Percentiles rank a stretch among this genome's conserved stretches.
Evolutionary conservation across 495 filamentous ascomycete genomes (phyloP).

Genomic region (Aspergillus cristatus): DNA sequence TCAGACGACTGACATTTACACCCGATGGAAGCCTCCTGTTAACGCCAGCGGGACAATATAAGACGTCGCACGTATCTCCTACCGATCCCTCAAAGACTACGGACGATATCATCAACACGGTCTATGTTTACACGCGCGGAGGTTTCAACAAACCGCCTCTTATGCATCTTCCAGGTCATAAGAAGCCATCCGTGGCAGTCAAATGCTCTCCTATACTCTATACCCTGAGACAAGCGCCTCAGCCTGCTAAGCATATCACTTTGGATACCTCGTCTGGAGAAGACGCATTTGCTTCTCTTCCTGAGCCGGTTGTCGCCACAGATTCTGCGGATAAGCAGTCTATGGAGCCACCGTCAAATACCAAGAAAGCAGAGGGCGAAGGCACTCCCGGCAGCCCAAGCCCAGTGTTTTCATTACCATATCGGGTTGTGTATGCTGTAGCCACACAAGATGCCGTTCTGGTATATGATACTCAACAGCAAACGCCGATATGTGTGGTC

Average conservation of each 20-base stretch:
- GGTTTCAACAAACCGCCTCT: conserved; percentile 96
- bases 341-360: conserved; percentile 76
- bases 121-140: conserved; percentile 94
- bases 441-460: conserved; percentile 95
- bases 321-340: conserved; percentile 45
- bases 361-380: conserved; percentile 46
- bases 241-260: conserved; percentile 76
- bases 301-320: conserved; percentile 66
- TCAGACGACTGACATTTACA: conserved; percentile 86
- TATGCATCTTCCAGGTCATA: conserved; percentile 94
- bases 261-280: conserved; percentile 87
- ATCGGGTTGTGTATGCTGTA: conserved; percentile 93
- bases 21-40: conserved; percentile 93
- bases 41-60: conserved; percentile 93
- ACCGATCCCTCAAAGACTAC: conserved; percentile 59
- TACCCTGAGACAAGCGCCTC: conserved; percentile 58
- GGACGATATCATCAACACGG: conserved; percentile 90
- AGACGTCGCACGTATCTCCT: conserved; percentile 60
- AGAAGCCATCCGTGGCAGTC: conserved; percentile 95
- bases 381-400: conserved; percentile 43
- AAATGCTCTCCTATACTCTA: conserved; percentile 90
- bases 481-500: conserved; percentile 82
- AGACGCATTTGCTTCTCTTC: conserved; percentile 71
- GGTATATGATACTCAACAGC: conserved; percentile 95
- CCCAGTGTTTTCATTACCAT: conserved; percentile 73